phyloP scores from a whole-genome alignment of 164 flowering plant species.

The Magnolia changhungtana region DNA sequence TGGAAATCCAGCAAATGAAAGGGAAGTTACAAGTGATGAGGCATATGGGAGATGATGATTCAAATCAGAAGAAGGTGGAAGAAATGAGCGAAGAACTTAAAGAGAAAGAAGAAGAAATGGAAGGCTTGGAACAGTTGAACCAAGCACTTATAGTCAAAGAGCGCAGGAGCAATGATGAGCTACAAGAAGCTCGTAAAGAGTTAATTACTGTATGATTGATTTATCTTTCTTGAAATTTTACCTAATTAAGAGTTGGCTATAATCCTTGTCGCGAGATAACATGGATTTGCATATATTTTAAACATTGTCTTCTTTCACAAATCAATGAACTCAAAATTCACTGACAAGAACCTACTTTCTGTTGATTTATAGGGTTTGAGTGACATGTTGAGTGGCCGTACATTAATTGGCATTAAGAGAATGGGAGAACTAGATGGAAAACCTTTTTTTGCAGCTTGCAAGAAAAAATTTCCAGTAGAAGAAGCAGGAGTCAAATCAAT shows the following conservation, averaged over 20 bases:
- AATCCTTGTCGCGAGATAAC: neutral
- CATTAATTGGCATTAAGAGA: conserved; percentile 5
- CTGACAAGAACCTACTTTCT: neutral
- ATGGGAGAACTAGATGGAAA: conserved; percentile 17
- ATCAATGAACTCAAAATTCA: neutral
- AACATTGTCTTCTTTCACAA: neutral
- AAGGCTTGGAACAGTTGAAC: conserved; percentile 31
- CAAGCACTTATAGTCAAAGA: conserved; percentile 55
- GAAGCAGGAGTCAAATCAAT: conserved; percentile 54
- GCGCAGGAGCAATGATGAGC: conserved; percentile 30
- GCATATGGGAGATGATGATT: conserved; percentile 53
- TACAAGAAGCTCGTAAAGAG: conserved; percentile 51
- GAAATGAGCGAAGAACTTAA: conserved; percentile 32
- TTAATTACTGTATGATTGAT: conserved; percentile 40
- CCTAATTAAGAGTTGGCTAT: neutral
- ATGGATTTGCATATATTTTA: neutral
- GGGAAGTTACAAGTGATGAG: conserved; percentile 64
- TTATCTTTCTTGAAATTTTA: neutral
- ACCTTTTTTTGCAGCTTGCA: conserved; percentile 60
- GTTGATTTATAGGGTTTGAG: conserved; percentile 44
- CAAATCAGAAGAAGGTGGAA: conserved; percentile 32
- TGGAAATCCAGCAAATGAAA: conserved; percentile 64
- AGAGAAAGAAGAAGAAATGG: conserved; percentile 58
- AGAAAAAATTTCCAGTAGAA: conserved; percentile 44
- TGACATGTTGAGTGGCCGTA: conserved; percentile 16